Evolutionary conservation across 208 protist species (phyloP).

Genomic region (Phytomonas serpens): DNA sequence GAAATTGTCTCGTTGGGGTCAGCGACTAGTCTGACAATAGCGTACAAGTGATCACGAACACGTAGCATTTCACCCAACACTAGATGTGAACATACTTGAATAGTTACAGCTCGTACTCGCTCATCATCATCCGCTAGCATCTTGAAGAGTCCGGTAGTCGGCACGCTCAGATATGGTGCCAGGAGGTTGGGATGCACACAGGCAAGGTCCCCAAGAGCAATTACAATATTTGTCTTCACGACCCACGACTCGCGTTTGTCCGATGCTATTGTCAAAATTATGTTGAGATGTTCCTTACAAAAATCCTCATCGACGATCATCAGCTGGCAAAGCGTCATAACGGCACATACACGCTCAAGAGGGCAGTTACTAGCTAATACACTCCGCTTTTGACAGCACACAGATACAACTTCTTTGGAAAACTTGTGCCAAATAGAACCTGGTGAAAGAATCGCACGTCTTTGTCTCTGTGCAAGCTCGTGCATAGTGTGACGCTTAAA

Average conservation of each 20-base stretch:
- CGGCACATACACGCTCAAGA: constrained; percentile 69
- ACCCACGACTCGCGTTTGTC: constrained; percentile 76
- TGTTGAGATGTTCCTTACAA: constrained; percentile 56
- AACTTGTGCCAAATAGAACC: constrained; percentile 68
- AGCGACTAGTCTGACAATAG: constrained; percentile 81
- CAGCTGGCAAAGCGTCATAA: constrained; percentile 75
- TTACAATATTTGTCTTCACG: constrained; percentile 81
- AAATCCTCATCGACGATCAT: constrained; percentile 80
- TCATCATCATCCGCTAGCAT: constrained; percentile 80
- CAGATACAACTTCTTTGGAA: constrained; percentile 36
- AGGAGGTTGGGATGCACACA: constrained; percentile 87
- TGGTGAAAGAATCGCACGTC: constrained; percentile 53
- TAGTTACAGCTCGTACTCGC: constrained; percentile 80
- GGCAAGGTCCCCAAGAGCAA: constrained; percentile 81
- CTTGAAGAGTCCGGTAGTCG: constrained; percentile 76
- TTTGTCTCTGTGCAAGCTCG: constrained; percentile 58
- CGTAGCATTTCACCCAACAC: constrained; percentile 88
- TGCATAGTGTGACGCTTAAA: constrained; percentile 78
- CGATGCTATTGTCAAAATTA: constrained; percentile 74
- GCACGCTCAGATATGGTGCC: constrained; percentile 60
- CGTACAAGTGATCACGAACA: constrained; percentile 79
- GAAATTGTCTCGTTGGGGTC: constrained; percentile 82
- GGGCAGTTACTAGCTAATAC: constrained; percentile 14
- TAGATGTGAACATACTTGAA: constrained; percentile 88
- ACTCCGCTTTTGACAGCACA: constrained; percentile 21